Evolutionary conservation across 495 filamentous ascomycete genomes (phyloP).

Genomic region (Neurospora sp.): DNA sequence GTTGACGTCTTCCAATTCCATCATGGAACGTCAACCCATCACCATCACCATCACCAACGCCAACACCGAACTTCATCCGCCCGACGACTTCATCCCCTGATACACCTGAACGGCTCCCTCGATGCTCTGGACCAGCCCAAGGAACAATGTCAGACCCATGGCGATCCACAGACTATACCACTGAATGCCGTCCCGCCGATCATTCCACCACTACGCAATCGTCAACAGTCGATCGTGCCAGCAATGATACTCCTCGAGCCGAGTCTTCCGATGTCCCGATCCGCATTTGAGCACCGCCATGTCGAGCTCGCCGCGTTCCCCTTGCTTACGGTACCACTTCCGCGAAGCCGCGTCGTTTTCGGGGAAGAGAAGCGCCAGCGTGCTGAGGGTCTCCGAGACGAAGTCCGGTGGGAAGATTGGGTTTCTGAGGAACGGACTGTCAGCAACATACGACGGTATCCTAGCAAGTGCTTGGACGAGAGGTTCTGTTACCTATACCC

Average conservation of each 20-base stretch:
- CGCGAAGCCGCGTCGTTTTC: slow-evolving; percentile 16
- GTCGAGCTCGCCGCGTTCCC: neutral
- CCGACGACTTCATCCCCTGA: neutral
- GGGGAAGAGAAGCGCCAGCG: slow-evolving; percentile 36
- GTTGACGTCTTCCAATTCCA: neutral
- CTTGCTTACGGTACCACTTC: slow-evolving; percentile 8
- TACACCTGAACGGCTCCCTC: slow-evolving; percentile 40
- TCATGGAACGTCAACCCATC: neutral
- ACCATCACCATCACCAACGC: neutral
- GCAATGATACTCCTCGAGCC: slow-evolving; percentile 33
- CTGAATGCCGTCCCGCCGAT: slow-evolving; percentile 39
- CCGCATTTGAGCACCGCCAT: neutral
- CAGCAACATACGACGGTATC: neutral
- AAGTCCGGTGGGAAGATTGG: slow-evolving; percentile 23
- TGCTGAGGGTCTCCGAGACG: slow-evolving; percentile 35
- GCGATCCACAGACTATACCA: slow-evolving; percentile 50
- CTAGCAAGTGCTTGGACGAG: neutral
- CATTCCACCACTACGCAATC: slow-evolving; percentile 41
- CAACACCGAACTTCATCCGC: neutral
- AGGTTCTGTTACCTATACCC: neutral
- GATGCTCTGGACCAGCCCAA: slow-evolving; percentile 40
- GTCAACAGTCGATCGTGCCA: slow-evolving; percentile 43
- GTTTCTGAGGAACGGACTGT: neutral
- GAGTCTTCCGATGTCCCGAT: neutral
- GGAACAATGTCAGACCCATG: slow-evolving; percentile 37